Conservation (phyloP, 352 stramenopile genomes). For the Blastocystis sp. region DNA sequence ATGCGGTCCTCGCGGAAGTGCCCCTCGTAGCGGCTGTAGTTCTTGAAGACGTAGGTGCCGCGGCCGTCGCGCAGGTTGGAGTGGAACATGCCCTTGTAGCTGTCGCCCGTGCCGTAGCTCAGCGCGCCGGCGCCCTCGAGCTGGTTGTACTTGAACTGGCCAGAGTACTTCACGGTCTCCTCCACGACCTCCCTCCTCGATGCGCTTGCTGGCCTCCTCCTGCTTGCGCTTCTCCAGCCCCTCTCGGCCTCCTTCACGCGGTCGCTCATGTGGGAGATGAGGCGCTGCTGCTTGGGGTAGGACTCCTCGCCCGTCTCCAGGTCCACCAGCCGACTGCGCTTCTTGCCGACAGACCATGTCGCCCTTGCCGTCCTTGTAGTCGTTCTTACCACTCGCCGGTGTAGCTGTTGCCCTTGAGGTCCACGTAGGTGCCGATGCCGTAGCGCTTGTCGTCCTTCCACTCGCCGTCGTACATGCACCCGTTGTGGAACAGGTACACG, state of each 20-base stretch:
- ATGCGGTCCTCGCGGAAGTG: constrained; percentile 60
- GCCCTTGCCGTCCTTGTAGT: constrained; percentile 24
- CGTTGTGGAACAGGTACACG: constrained; percentile 53
- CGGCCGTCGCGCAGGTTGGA: constrained; percentile 25
- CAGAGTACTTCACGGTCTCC: constrained; percentile 35
- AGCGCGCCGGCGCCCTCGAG: constrained; percentile 6
- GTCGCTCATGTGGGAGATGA: constrained; percentile 53
- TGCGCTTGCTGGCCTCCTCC: background rate
- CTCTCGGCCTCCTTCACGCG: constrained; percentile 47
- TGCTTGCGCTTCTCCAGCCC: background rate
- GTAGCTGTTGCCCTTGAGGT: constrained; percentile 50
- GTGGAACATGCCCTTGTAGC: constrained; percentile 52
- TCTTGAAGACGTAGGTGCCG: constrained; percentile 48
- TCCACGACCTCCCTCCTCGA: constrained; percentile 47
- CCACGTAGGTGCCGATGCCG: constrained; percentile 18
- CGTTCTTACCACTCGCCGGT: constrained; percentile 54
- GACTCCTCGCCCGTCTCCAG: constrained; percentile 36
- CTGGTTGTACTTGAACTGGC: constrained; percentile 12
- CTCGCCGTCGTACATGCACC: constrained; percentile 50
- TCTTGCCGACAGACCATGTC: constrained; percentile 40
- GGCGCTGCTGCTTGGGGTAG: constrained; percentile 36
- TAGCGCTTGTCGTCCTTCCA: constrained; percentile 63
- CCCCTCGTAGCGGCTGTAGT: constrained; percentile 44
- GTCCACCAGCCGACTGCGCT: constrained; percentile 24
- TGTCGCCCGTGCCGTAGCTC: constrained; percentile 24